Conservation (phyloP, 2,329 filamentous ascomycete genomes). For the Epichloe hybrida region DNA sequence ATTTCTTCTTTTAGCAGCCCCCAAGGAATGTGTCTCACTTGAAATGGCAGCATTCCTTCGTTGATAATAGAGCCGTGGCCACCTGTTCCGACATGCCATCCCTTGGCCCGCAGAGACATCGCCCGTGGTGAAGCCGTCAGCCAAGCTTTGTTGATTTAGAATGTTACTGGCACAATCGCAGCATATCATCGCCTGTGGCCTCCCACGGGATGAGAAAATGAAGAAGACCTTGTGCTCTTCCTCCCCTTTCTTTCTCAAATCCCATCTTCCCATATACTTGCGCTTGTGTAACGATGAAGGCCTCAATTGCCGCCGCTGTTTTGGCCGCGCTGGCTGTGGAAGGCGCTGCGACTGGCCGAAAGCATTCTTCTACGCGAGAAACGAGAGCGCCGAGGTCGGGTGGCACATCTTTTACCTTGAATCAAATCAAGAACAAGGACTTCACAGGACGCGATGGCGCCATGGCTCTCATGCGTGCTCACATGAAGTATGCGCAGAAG, state of each 20-base stretch:
- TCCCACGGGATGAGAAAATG: too few species aligned
- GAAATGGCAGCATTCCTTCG: neutral
- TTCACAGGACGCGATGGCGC: conserved; percentile 21
- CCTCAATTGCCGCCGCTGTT: conserved; percentile 1
- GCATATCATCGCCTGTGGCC: too few species aligned
- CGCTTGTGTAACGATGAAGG: conserved; percentile 2
- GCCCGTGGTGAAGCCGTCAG: neutral
- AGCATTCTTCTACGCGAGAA: neutral
- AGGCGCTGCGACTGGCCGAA: neutral
- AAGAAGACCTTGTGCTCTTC: neutral
- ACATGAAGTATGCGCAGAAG: conserved; percentile 23
- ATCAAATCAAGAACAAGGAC: conserved; percentile 20
- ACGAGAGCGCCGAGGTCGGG: neutral
- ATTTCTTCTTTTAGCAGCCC: neutral
- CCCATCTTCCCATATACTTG: too few species aligned
- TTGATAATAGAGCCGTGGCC: neutral
- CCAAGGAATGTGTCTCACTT: neutral
- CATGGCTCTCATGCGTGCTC: conserved; percentile 17
- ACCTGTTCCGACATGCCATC: neutral
- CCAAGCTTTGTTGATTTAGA: neutral
- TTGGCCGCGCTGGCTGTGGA: conserved; percentile 6
- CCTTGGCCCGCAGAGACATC: neutral
- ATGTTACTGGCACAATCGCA: neutral
- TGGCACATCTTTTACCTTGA: conserved; percentile 14
- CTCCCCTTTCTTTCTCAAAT: neutral